Evolutionary conservation across 1,284 basidiomycete species (phyloP).

Genomic region (Golubevia sp.): DNA sequence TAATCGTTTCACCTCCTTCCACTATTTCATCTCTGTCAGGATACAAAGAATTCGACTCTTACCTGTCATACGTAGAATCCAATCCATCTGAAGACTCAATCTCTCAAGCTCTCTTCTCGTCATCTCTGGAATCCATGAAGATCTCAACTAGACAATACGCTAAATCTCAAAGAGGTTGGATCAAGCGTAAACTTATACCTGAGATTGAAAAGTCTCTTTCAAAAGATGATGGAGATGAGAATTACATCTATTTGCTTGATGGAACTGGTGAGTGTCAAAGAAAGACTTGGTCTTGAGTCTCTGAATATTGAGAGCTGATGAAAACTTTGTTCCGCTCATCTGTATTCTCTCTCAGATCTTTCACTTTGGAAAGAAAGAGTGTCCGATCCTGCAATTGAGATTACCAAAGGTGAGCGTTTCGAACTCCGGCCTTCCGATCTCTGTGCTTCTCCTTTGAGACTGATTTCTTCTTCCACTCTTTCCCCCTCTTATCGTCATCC

Average conservation of each 20-base stretch:
- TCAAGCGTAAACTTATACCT: conserved; percentile 85
- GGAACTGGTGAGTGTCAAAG: conserved; percentile 69
- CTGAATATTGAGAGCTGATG: background rate
- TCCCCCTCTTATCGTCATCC: too few relatives aligned
- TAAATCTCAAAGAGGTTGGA: conserved; percentile 88
- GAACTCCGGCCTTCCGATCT: too few relatives aligned
- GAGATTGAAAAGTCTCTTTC: conserved; percentile 66
- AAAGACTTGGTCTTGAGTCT: background rate
- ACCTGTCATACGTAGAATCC: conserved; percentile 64
- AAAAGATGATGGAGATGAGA: conserved; percentile 45
- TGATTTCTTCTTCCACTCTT: too few relatives aligned
- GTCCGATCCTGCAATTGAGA: conserved; percentile 27
- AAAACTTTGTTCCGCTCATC: background rate
- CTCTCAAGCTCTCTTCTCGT: conserved; percentile 63
- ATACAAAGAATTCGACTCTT: conserved; percentile 83
- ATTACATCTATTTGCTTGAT: conserved; percentile 69
- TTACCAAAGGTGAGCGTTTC: conserved; percentile 18
- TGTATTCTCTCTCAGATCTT: conserved; percentile 64
- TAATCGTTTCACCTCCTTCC: background rate
- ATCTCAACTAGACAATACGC: conserved; percentile 87
- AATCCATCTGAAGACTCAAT: conserved; percentile 3
- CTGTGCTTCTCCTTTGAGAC: too few relatives aligned
- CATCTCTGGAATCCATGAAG: conserved; percentile 80
- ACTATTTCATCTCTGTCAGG: conserved; percentile 68
- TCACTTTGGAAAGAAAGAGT: conserved; percentile 67